phyloP scores from a whole-genome alignment of 2,329 filamentous ascomycete species.

The Beauveria caledonica region DNA sequence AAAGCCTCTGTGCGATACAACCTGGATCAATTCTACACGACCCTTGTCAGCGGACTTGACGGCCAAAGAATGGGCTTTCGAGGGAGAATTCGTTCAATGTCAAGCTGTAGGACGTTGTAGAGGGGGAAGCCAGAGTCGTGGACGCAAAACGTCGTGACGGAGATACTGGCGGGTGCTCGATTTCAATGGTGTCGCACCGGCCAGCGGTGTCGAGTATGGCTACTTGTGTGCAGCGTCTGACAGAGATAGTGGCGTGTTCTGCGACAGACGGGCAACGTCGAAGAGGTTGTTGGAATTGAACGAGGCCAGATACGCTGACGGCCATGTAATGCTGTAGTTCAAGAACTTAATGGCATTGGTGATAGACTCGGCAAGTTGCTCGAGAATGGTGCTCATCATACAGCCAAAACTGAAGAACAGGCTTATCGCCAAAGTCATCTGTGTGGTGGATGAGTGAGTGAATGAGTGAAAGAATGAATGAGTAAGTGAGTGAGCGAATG shows the following conservation, averaged over 20 bases:
- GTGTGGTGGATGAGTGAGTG: not conserved
- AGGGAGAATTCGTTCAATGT: not conserved
- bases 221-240: not conserved
- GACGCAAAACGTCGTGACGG: slow-evolving; percentile 7
- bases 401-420: not conserved
- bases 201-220: not conserved
- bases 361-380: too few relatives aligned
- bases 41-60: too few relatives aligned
- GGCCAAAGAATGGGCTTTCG: too few relatives aligned
- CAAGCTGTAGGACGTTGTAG: slow-evolving; percentile 9
- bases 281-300: too few relatives aligned
- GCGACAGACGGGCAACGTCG: not conserved
- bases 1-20: not conserved
- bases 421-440: not conserved
- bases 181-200: slow-evolving; percentile 13
- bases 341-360: too few relatives aligned
- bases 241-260: not conserved
- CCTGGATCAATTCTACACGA: not conserved
- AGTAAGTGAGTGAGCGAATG: not conserved
- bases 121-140: not conserved
- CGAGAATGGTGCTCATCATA: not conserved
- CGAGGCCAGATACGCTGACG: too few relatives aligned
- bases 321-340: too few relatives aligned
- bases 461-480: not conserved
- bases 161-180: slow-evolving; percentile 6